Base-by-base conservation (phyloP, 768 basidiomycete species). In the Tylopilus cervinicoccineus region DNA sequence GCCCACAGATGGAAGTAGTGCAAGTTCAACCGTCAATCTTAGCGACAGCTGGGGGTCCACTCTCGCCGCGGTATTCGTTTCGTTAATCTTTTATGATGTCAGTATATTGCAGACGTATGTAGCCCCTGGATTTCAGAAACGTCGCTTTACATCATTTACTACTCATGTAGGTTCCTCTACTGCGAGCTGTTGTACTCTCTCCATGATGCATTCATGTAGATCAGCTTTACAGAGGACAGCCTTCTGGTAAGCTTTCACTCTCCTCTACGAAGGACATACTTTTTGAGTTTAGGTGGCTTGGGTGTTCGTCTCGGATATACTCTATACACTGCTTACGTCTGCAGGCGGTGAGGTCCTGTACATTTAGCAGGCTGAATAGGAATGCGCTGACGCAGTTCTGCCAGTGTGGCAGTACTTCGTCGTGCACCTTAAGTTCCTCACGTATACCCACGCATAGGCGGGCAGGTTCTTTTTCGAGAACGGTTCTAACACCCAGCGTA, bases 61-160 rank as follows among this genome's bases (percentile, higher is more conserved):
- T 6, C 60, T 64, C 24, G 57, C 55, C 2, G 47, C 40, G 5
- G 45, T 54, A 24, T 62, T 54, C 13, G 48, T 51, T 24, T 59
- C 63, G 26, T 43, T 62, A 4, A 34, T 57, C 31, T 40, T 63
- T n/a, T 62, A 62, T 48, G 54, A 60, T 11, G 19, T 61, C 47
- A 61, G 60, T 43, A 53, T 61, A 56, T 38, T 59, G 17, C 59
- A 62, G 47, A 60, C 56, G 59, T 62, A 38, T 23, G 60, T 47
- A 17, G n/a, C n/a, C 11, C 9, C 11, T 29, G 23, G 28, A 11
- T 39, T 38, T 38, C 34, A 17, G 13, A 24, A n/a, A 20, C 4
- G 13, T 20, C 23, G 22, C 6, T 51, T 7, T 17, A 38, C 5
- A 43, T 42, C 31, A 17, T 14, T 19, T 41, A n/a, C 17, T 36